A percentile compares a stretch with the other conserved stretches of the same genome.
phyloP scores from a whole-genome alignment of 345 rosid genomes.

The Heritiera littoralis region DNA sequence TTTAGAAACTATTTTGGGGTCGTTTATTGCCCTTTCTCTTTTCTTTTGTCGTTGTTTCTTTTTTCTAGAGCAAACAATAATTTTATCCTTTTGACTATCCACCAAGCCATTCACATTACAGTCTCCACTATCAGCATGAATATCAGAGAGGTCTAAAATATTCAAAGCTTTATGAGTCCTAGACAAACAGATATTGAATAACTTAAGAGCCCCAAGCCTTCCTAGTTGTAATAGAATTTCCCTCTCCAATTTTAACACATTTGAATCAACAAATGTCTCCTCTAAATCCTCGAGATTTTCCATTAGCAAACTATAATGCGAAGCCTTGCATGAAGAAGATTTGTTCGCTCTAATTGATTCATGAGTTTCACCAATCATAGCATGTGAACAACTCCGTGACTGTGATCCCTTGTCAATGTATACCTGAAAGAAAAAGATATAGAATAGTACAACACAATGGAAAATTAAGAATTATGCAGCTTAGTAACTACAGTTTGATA shows the following conservation, averaged over 20 bases:
- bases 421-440: constrained; percentile 36
- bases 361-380: constrained; percentile 17
- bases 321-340: constrained; percentile 28
- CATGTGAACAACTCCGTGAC: constrained; percentile 19
- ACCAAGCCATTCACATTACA: constrained; percentile 20
- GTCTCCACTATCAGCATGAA: constrained; percentile 27
- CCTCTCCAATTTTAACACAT: constrained; percentile 50
- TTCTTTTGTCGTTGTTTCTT: constrained; percentile 45
- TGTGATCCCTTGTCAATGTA: constrained; percentile 33
- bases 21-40: constrained; percentile 35
- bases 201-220: constrained; percentile 65
- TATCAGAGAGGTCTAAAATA: constrained; percentile 39
- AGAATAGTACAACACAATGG: neutral
- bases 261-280: constrained; percentile 52
- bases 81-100: constrained; percentile 26
- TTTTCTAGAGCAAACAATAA: constrained; percentile 41
- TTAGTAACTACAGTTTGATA: neutral
- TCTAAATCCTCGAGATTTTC: constrained; percentile 69
- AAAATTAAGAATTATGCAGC: neutral
- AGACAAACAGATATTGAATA: constrained; percentile 48
- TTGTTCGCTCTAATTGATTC: neutral
- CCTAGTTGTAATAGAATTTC: constrained; percentile 64
- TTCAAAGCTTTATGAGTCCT: constrained; percentile 35
- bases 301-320: constrained; percentile 51
- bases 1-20: constrained; percentile 11